phyloP scores from a whole-genome alignment of 139 green algal genomes.

The Pleodorina starrii region DNA sequence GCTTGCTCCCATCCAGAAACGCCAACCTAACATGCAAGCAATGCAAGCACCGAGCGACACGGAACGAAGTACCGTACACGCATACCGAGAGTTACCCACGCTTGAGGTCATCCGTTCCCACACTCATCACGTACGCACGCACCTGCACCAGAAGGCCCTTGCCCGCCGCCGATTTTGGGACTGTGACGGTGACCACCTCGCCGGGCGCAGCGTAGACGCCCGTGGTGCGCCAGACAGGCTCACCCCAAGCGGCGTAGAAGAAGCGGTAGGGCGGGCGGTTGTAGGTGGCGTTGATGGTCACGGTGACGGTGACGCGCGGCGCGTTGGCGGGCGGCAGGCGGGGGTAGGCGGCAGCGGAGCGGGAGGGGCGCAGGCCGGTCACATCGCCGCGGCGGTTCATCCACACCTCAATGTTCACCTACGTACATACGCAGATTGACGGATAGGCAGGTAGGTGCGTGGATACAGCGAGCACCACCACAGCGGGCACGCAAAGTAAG shows the following conservation, averaged over 20 bases:
- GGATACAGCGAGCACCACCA: too few species aligned
- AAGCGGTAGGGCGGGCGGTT: background rate
- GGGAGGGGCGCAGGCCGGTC: background rate
- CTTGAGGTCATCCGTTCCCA: too few species aligned
- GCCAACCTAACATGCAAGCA: too few species aligned
- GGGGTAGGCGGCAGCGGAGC: background rate
- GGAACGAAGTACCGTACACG: too few species aligned
- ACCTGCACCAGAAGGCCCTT: background rate
- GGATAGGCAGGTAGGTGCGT: too few species aligned
- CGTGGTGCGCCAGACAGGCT: slow-evolving; percentile 10
- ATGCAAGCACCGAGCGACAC: too few species aligned
- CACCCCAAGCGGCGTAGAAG: background rate
- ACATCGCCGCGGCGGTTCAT: background rate
- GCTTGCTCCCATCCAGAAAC: too few species aligned
- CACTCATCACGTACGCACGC: too few species aligned
- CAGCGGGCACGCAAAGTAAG: too few species aligned
- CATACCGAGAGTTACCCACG: too few species aligned
- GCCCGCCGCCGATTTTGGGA: background rate
- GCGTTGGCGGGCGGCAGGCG: background rate
- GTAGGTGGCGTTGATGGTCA: slow-evolving; percentile 14
- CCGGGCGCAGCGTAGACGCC: slow-evolving; percentile 13
- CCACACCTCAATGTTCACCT: background rate
- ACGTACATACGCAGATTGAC: too few species aligned
- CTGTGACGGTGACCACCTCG: background rate
- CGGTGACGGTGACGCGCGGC: background rate